Conservation (phyloP, 768 basidiomycete species). For the Mycena filopes region DNA sequence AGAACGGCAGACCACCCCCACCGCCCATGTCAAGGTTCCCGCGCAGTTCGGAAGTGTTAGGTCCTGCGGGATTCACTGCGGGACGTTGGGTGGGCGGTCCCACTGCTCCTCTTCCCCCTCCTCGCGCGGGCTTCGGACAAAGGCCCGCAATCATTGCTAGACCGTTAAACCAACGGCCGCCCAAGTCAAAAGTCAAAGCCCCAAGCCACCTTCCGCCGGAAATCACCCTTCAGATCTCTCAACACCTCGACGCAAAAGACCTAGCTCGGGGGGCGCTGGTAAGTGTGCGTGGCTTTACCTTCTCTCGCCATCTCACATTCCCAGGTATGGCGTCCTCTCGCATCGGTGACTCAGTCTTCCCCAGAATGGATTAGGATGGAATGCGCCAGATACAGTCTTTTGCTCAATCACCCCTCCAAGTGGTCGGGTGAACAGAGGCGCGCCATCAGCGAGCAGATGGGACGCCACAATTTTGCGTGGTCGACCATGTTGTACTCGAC, state of each 20-base stretch:
- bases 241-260: conserved; percentile 17
- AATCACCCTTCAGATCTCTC: conserved; percentile 10
- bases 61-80: neutral
- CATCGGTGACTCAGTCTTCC: conserved; percentile 1
- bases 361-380: conserved; percentile 15
- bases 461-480: conserved; percentile 25
- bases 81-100: neutral
- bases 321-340: conserved; percentile 22
- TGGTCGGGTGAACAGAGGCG: neutral
- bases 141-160: too few relatives aligned
- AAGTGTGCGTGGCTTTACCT: too few relatives aligned
- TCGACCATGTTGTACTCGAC: conserved; percentile 12
- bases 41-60: neutral
- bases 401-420: neutral
- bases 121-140: too few relatives aligned
- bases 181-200: neutral
- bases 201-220: conserved; percentile 19
- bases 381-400: conserved; percentile 18
- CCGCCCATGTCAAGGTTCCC: too few relatives aligned
- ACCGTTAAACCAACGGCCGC: too few relatives aligned
- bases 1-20: neutral
- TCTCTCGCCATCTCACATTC: too few relatives aligned
- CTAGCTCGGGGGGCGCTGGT: conserved; percentile 8
- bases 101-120: neutral
- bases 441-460: conserved; percentile 5